Evolutionary conservation across 768 basidiomycete genomes (phyloP).

Genomic region (Arthromyces matolae): DNA sequence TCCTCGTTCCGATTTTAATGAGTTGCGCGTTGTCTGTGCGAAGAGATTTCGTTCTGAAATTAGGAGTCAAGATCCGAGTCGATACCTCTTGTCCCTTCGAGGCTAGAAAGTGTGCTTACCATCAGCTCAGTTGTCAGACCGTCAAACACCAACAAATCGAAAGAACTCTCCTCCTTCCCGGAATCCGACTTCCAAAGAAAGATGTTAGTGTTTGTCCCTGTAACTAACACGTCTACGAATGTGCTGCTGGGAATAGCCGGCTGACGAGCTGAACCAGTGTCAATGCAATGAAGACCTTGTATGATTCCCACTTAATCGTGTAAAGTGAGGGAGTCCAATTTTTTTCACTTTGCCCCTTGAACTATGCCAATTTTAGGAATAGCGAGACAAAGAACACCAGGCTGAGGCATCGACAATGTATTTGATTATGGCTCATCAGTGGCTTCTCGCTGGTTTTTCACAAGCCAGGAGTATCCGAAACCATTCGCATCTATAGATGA

Average conservation of each 20-base stretch:
- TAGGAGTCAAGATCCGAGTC: constrained; percentile 18
- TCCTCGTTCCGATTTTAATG: constrained; percentile 17
- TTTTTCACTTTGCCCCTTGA: no score
- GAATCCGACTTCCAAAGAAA: constrained; percentile 9
- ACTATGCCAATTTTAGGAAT: no score
- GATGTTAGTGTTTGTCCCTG: constrained; percentile 6
- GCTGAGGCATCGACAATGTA: no score
- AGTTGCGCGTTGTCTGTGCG: constrained; percentile 4
- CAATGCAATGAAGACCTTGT: no score
- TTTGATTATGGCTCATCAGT: no score
- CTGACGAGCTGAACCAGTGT: no score
- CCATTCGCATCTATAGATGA: no score
- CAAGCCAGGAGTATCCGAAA: no score
- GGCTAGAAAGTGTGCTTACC: constrained; percentile 14
- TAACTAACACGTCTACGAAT: constrained; percentile 8
- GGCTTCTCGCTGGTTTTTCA: no score
- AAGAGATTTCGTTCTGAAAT: constrained; percentile 10
- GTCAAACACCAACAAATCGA: constrained; percentile 15
- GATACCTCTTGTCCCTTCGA: constrained; percentile 7
- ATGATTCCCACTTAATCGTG: no score
- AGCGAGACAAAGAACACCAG: no score
- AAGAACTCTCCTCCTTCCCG: constrained; percentile 13
- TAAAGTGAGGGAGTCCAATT: no score
- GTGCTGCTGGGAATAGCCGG: constrained; percentile 13
- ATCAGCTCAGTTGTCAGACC: constrained; percentile 9